Evolutionary conservation across 306 rosid species (phyloP).

Genomic region (Pueraria montana): DNA sequence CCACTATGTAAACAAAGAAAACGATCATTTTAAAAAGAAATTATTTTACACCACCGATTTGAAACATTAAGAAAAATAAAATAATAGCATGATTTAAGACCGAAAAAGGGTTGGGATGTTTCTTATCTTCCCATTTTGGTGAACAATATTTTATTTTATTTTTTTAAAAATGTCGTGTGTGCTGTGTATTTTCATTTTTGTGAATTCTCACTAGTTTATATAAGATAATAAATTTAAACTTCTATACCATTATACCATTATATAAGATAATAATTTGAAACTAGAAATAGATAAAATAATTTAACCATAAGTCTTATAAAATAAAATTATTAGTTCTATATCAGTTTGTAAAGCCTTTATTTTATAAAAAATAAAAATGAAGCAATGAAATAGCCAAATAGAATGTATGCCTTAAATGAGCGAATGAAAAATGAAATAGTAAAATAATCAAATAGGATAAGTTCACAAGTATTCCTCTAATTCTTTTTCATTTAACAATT

Average conservation of each 20-base stretch:
- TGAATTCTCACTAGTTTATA: not conserved
- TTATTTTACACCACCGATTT: not conserved
- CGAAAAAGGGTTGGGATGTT: not conserved
- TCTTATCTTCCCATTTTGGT: not conserved
- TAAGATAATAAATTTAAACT: not conserved
- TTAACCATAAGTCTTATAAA: not conserved
- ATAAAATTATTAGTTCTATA: not conserved
- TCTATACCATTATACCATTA: no score
- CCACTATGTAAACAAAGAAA: not conserved
- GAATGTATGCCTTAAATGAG: not conserved
- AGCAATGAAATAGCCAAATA: not conserved
- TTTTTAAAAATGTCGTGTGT: not conserved
- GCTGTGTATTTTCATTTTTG: not conserved
- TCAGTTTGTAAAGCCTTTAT: not conserved
- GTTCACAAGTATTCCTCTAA: not conserved
- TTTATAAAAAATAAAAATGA: not conserved
- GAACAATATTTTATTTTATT: not conserved
- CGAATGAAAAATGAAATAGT: not conserved
- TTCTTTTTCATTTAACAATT: not conserved
- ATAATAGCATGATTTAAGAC: not conserved
- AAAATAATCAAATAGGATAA: not conserved
- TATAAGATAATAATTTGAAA: not conserved
- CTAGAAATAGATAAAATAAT: not conserved
- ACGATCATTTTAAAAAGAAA: not conserved
- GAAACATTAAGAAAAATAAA: not conserved